phyloP scores from a whole-genome alignment of 164 flowering plant genomes.

The Vitis labrusca region DNA sequence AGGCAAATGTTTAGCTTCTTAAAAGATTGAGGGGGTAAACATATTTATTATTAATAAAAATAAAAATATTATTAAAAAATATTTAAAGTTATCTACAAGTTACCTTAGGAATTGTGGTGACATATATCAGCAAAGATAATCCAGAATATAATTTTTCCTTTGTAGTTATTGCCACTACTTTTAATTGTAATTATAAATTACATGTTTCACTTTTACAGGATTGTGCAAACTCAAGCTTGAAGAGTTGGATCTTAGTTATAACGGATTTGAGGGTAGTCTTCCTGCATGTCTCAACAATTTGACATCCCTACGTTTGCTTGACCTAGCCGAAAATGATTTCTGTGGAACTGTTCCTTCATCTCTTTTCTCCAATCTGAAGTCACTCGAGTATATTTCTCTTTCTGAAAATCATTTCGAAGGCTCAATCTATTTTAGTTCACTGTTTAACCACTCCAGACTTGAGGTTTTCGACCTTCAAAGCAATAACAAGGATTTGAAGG shows the following conservation, averaged over 20 bases:
- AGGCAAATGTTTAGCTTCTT: no score
- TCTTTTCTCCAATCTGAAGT: background rate
- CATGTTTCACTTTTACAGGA: background rate
- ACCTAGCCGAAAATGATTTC: background rate
- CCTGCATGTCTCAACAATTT: constrained; percentile 8
- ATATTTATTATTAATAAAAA: no score
- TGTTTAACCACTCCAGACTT: constrained; percentile 4
- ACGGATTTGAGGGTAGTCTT: background rate
- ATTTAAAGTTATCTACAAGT: no score
- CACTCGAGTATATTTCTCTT: background rate
- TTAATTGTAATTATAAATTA: no score
- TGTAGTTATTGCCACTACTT: no score
- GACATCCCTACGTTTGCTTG: constrained; percentile 1
- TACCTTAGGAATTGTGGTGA: no score
- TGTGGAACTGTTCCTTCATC: background rate
- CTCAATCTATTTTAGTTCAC: background rate
- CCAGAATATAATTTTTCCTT: no score
- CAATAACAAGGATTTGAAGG: no score
- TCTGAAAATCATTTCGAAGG: background rate
- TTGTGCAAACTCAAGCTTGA: constrained; percentile 1
- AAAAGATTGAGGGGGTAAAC: no score
- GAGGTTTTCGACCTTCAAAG: background rate
- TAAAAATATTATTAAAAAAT: no score
- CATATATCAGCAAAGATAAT: no score
- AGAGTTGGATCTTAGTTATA: background rate